Evolutionary conservation across 176 grass and related monocot species (phyloP), one percentile per base, ranked within the genome.

Genomic region (Oryza glaberrima): DNA sequence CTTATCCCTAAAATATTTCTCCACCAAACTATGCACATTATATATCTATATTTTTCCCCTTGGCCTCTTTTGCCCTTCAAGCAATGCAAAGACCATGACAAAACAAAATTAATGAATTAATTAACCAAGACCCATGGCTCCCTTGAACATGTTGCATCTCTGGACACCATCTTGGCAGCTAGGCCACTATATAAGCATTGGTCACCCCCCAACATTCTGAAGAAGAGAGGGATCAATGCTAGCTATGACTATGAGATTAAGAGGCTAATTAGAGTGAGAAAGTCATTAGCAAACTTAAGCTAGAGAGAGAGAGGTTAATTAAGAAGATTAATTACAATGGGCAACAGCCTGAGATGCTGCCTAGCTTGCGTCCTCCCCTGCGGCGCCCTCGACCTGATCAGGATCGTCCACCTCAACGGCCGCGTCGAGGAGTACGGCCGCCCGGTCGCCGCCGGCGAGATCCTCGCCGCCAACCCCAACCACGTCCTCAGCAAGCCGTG

Each of bases 311-410:
- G 5, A 49, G 5, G 26, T 26, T 26, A 26, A 69, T 0, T 70
- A 9, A 13, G 1, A 44, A 56, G 9, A 84, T 19, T 45, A 38
- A 32, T 32, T 32, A 32, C 30, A 32, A 32, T 98, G 95, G 95
- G 95, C 66, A 98, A 98, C 78, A 98, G 91, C 91, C 87, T 95
- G 23, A 88, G 93, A 76, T 98, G 95, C 79, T 98, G 90, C 87
- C 84, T 98, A 56, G 95, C 95, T 11, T 98, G 95, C 81, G 93
- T 98, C 34, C 93, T 98, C 6, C 95, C 95, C 22, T 98, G 91
- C 46, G 95, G 95, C 65, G 95, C 93, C 44, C 91, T 98, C 35
- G 95, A 98, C 90, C 70, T 98, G 73, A 89, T 98, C 88, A 88
- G 95, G 80, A 84, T 98, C 65, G 95, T 98, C 65, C 95, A 98